A percentile compares a stretch with the other conserved stretches of the same genome.
These are phyloP conservation scores for Phytophthora capsici DNA, from an alignment of 352 stramenopile species.

Conservation along the genomic window DNA sequence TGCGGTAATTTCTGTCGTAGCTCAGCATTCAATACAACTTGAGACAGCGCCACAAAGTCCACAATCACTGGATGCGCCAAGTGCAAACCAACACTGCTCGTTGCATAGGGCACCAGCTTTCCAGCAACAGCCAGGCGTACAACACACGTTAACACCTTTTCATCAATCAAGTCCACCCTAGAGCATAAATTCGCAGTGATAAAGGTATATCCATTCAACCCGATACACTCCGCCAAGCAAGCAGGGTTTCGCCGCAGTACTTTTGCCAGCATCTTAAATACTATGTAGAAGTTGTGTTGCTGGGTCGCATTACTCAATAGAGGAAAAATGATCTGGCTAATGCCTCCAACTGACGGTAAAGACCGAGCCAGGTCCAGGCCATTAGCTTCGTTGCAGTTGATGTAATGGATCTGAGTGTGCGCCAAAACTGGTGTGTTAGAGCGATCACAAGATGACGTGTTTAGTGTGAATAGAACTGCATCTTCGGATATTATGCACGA, in stretches of 20 bases:
- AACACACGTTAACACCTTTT: conserved; percentile 46
- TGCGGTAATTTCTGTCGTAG: conserved; percentile 49
- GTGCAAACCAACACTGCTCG: background rate
- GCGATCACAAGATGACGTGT: conserved; percentile 52
- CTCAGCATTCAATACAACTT: conserved; percentile 61
- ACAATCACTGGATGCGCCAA: conserved; percentile 53
- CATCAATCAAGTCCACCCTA: conserved; percentile 57
- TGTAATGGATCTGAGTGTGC: conserved; percentile 56
- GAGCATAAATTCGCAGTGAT: conserved; percentile 48
- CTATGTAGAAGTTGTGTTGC: conserved; percentile 48
- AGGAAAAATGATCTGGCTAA: conserved; percentile 65
- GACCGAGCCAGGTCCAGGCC: conserved; percentile 65
- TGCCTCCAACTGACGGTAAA: conserved; percentile 65
- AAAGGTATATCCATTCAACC: conserved; percentile 63
- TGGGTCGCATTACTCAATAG: conserved; percentile 61
- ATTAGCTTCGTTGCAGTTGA: conserved; percentile 53
- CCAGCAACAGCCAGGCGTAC: conserved; percentile 61
- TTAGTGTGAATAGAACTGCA: conserved; percentile 63
- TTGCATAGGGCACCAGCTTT: conserved; percentile 27
- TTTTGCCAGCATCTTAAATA: conserved; percentile 55
- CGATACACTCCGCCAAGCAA: conserved; percentile 69
- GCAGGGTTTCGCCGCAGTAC: conserved; percentile 63
- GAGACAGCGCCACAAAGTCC: conserved; percentile 52
- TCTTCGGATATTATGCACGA: conserved; percentile 70
- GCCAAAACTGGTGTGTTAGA: conserved; percentile 26